A percentile compares a stretch with the other conserved stretches of the same genome.
Evolutionary conservation across 352 stramenopile genomes (phyloP).

Genomic region (Phytophthora cryptogea): DNA sequence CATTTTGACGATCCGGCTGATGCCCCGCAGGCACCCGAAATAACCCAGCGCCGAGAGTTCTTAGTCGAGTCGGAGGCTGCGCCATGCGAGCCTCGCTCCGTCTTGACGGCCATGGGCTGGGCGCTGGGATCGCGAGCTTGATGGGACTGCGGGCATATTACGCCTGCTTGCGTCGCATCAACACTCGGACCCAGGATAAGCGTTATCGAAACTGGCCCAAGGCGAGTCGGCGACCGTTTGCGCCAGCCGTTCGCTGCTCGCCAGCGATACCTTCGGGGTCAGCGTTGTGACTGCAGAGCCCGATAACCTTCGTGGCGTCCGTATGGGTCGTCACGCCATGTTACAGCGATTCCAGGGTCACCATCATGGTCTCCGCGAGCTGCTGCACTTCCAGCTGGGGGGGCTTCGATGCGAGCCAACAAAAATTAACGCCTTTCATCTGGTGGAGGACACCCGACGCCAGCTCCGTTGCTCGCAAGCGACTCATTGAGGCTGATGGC

Average conservation of each 20-base stretch:
- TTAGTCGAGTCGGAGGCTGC: slow-evolving; percentile 15
- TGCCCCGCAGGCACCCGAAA: slow-evolving; percentile 8
- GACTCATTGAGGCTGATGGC: background rate
- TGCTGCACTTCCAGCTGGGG: slow-evolving; percentile 21
- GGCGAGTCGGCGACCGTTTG: background rate
- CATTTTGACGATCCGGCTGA: slow-evolving; percentile 7
- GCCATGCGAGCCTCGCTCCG: slow-evolving; percentile 10
- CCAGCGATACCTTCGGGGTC: background rate
- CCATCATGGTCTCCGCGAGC: background rate
- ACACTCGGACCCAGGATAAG: slow-evolving; percentile 11
- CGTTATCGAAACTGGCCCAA: background rate
- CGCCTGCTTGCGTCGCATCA: slow-evolving; percentile 3
- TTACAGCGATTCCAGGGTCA: slow-evolving; percentile 8
- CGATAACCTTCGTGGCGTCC: slow-evolving; percentile 4
- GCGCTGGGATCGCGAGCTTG: slow-evolving; percentile 13
- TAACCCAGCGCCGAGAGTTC: background rate
- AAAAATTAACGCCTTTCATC: slow-evolving; percentile 12
- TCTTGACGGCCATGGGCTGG: slow-evolving; percentile 20
- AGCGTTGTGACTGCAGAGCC: background rate
- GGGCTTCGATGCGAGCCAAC: background rate
- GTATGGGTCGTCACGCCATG: slow-evolving; percentile 5
- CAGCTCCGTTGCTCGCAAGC: background rate
- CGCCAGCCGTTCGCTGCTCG: slow-evolving; percentile 10
- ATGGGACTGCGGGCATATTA: slow-evolving; percentile 17
- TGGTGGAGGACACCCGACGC: slow-evolving; percentile 8